Evolutionary conservation across 2,329 filamentous ascomycete genomes (phyloP), one percentile per base, ranked within the genome.

Genomic region (Cladophialophora immunda): DNA sequence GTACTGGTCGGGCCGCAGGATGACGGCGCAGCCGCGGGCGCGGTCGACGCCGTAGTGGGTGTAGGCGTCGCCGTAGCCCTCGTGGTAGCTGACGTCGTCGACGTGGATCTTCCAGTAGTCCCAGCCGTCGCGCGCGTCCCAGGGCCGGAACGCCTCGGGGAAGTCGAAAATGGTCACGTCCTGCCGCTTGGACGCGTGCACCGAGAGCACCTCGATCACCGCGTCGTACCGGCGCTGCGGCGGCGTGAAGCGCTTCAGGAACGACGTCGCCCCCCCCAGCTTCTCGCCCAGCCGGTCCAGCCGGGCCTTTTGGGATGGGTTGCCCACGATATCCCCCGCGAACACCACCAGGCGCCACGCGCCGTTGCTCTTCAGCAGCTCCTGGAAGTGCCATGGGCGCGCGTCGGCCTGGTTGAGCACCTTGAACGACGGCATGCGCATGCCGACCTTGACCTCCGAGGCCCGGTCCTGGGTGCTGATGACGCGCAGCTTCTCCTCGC

Each of bases 1-100:
- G 76, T 92, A 89, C 74, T 90, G 88, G 79, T 92, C 90, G 2
- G 90, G 90, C 57, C 90, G 77, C 1, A 89, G 79, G 1, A 89
- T 78, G 0, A 90, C 84, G 3, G 88, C 78, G 68, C 86, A 87
- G 0, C 90, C 89, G 22, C 77, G 76, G 61, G 84, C 78, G 19
- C 70, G 75, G 69, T 87, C 81, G 1, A 92, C 80, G 0, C 88
- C 89, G 65, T 88, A 89, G 3, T 81, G 82, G 64, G 83, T 78
- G 72, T 76, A 87, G 3, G 55, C 79, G 8, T 80, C 71, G 0
- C 84, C 84, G 61, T 83, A 77, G 0, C 83, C 84, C 72, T 87
- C 83, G 68, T 87, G 82, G 73, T 87, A 85, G 41, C 80, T 82
- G 50, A 79, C 38, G 50, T 84, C 84, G 68, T 89, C 87, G 0